Percentiles rank a stretch among this genome's conserved stretches.
Evolutionary conservation across 2,329 filamentous ascomycete species (phyloP).

Genomic region (Aureobasidium sp.): DNA sequence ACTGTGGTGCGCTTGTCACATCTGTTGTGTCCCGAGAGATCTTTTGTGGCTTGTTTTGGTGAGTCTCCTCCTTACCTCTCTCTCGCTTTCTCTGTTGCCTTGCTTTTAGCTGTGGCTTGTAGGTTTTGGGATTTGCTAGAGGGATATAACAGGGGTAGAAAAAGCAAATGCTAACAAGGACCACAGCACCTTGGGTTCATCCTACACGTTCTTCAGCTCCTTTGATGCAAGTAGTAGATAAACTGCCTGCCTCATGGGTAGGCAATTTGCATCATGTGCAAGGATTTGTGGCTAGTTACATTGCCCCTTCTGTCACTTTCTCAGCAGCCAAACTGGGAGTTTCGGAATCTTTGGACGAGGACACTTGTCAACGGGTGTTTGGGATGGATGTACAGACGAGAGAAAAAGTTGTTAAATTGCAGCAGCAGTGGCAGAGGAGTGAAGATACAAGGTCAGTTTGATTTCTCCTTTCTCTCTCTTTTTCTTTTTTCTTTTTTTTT

Average conservation of each 20-base stretch:
- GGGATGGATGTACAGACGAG: background rate
- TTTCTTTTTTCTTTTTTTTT: no score
- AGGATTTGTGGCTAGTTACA: constrained; percentile 27
- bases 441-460: constrained; percentile 20
- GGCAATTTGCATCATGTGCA: constrained; percentile 27
- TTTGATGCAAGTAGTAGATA: constrained; percentile 21
- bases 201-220: constrained; percentile 30
- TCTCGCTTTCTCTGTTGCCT: no score
- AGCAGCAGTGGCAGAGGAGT: constrained; percentile 19
- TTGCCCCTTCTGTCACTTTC: constrained; percentile 26
- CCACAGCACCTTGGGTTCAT: constrained; percentile 39
- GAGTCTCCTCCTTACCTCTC: background rate
- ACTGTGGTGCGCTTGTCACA: constrained; percentile 30
- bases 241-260: constrained; percentile 26
- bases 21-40: constrained; percentile 28
- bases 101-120: no score
- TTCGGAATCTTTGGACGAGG: background rate
- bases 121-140: no score
- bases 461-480: background rate
- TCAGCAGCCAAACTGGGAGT: constrained; percentile 24
- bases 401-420: background rate
- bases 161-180: background rate
- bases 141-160: no score
- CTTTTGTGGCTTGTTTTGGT: constrained; percentile 28
- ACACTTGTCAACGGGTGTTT: background rate